phyloP scores from a whole-genome alignment of 2,329 filamentous ascomycete genomes.

The Aspergillus tanneri region DNA sequence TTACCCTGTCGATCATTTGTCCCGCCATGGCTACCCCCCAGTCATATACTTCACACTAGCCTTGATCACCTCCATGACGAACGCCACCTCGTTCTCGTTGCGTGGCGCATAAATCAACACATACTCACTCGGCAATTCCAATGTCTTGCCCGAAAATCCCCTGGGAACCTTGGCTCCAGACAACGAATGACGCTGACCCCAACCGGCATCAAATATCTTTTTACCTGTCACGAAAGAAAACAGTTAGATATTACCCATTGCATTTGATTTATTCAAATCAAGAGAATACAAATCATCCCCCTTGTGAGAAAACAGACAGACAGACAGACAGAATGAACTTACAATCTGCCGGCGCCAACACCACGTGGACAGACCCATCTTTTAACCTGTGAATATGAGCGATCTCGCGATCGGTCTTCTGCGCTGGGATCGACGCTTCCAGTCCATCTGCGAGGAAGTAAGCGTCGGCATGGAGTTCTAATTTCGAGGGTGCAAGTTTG shows the following conservation, averaged over 20 bases:
- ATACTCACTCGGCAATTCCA: constrained; percentile 26
- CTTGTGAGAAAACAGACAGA: too few relatives aligned
- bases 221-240: constrained; percentile 34
- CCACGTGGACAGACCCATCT: constrained; percentile 75
- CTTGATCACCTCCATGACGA: constrained; percentile 32
- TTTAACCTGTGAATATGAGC: constrained; percentile 70
- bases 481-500: constrained; percentile 24
- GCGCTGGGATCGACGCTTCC: constrained; percentile 18
- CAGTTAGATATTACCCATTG: neutral
- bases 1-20: too few relatives aligned
- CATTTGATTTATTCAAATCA: too few relatives aligned
- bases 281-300: too few relatives aligned
- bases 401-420: constrained; percentile 63
- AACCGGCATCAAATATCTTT: constrained; percentile 69
- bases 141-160: constrained; percentile 48
- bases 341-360: constrained; percentile 75
- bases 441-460: constrained; percentile 28
- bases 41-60: constrained; percentile 35
- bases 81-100: constrained; percentile 31
- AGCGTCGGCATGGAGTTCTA: constrained; percentile 27
- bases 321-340: constrained; percentile 10
- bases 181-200: constrained; percentile 67
- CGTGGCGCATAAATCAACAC: constrained; percentile 38
- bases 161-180: constrained; percentile 60
- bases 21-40: too few relatives aligned